Percentiles rank a stretch among this genome's conserved stretches.
Evolutionary conservation across 139 green algal genomes (phyloP).

Genomic region (Chlorella sp.): DNA sequence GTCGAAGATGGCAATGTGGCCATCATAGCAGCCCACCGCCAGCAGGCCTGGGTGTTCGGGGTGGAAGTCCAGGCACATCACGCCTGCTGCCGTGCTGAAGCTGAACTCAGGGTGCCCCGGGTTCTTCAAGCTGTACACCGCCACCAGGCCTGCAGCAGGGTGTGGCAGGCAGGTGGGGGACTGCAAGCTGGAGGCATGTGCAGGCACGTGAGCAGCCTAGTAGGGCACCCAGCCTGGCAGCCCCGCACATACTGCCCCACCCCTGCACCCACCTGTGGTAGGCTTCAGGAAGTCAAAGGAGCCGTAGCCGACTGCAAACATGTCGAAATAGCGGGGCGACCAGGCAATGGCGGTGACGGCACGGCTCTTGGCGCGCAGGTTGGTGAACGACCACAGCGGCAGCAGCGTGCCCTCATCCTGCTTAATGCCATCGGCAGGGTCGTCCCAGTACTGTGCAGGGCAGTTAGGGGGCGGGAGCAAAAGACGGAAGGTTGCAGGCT

Average conservation of each 20-base stretch:
- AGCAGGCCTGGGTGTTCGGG: constrained; percentile 84
- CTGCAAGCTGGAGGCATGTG: too few relatives aligned
- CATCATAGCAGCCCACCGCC: constrained; percentile 89
- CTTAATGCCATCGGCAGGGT: constrained; percentile 73
- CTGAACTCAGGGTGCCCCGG: constrained; percentile 81
- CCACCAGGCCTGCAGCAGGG: constrained; percentile 48
- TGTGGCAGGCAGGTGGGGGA: too few relatives aligned
- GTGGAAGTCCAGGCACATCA: constrained; percentile 93
- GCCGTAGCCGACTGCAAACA: constrained; percentile 92
- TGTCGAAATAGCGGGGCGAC: constrained; percentile 79
- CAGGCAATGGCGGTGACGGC: constrained; percentile 85
- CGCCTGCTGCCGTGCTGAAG: constrained; percentile 76
- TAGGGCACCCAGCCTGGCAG: too few relatives aligned
- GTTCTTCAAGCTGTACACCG: constrained; percentile 90
- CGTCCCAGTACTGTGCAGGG: constrained; percentile 88
- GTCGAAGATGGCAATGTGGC: constrained; percentile 82
- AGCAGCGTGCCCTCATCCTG: constrained; percentile 86
- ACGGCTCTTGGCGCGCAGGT: constrained; percentile 43
- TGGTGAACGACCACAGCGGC: constrained; percentile 90
- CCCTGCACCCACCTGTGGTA: constrained; percentile 60
- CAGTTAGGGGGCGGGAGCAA: background rate
- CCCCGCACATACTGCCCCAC: too few relatives aligned
- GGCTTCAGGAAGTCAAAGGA: constrained; percentile 87
- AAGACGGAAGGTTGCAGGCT: background rate
- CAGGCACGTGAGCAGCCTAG: too few relatives aligned